These are phyloP conservation scores for Exsudoporus frostii DNA, from an alignment of 768 basidiomycete genomes.

Conservation along the genomic window DNA sequence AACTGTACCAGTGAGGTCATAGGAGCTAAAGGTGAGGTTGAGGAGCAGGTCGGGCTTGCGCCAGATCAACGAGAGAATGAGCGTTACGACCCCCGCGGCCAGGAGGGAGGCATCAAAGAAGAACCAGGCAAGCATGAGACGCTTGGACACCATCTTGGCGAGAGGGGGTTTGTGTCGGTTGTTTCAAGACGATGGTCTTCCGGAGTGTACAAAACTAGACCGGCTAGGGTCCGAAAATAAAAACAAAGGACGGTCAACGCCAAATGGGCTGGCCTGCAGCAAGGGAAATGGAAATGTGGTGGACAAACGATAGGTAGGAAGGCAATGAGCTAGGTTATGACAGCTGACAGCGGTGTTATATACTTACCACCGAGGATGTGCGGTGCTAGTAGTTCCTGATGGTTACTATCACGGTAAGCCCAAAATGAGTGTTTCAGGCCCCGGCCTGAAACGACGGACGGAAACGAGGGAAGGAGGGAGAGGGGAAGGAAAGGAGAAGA, in stretches of 20 bases:
- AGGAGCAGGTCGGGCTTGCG: conserved; percentile 62
- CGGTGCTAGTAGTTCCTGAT: conserved; percentile 1
- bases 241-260: conserved; percentile 67
- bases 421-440: background rate
- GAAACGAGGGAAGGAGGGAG: background rate
- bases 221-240: conserved; percentile 37
- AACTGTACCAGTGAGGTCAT: conserved; percentile 58
- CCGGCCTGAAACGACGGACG: background rate
- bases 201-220: conserved; percentile 46
- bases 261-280: conserved; percentile 47
- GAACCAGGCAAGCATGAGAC: conserved; percentile 68
- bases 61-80: conserved; percentile 73
- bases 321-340: background rate
- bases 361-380: conserved; percentile 1
- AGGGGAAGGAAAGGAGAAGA: background rate
- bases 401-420: background rate
- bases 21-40: conserved; percentile 62
- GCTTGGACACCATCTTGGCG: conserved; percentile 64
- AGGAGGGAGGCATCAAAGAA: conserved; percentile 69
- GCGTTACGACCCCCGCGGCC: conserved; percentile 60
- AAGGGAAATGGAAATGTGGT: conserved; percentile 5
- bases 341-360: conserved; percentile 8
- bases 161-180: conserved; percentile 10
- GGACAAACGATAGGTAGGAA: background rate
- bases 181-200: conserved; percentile 37